Base-by-base conservation (phyloP, 208 protist species). In the Crithidia thermophila region DNA sequence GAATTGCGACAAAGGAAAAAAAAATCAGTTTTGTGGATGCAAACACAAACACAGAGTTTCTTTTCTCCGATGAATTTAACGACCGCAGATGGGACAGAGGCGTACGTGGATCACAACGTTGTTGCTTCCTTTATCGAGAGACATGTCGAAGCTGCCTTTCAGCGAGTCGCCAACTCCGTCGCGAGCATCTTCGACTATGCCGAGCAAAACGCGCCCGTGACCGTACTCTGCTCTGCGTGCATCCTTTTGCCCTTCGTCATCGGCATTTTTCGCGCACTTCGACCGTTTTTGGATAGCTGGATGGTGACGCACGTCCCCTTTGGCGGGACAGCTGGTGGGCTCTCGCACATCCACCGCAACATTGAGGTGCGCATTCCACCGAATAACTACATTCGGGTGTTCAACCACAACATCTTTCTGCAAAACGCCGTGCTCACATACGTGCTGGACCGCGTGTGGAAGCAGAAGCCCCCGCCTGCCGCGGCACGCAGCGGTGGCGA, bases 401-500 rank as follows among this genome's bases (percentile, higher is more conserved):
- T 7, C 0, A 67, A 67, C 34, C 27, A 74, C 52, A 74, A 74
- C 51, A 2, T 67, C 0, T 47, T 74, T 1, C 51, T 74, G 0
- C 68, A 67, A 20, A 67, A 74, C 20, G 68, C 68, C 1, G 58
- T 74, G 28, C 27, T 74, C 5, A 16, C 62, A 14, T 74, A 74
- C 14, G 31, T 74, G 16, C 62, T 50, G 21, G n/a, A 67, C 4
- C 49, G 52, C 21, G 33, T 66, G 7, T 66, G 67, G 67, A 34
- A 33, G 10, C 21, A 39, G 37, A 53, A 31, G 16, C 58, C 58
- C 1, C 21, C 53, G 0, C 58, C 39, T 14, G 13, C 66, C 0
- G 16, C 0, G 1, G 6, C 34, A 16, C 16, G 16, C 14, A 0
- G 23, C 37, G 3, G 20, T 11, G 1, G 6, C 8, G 8, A 42